Evolutionary conservation across 441 rosid genomes (phyloP).

Genomic region (Bruguiera hainesii): DNA sequence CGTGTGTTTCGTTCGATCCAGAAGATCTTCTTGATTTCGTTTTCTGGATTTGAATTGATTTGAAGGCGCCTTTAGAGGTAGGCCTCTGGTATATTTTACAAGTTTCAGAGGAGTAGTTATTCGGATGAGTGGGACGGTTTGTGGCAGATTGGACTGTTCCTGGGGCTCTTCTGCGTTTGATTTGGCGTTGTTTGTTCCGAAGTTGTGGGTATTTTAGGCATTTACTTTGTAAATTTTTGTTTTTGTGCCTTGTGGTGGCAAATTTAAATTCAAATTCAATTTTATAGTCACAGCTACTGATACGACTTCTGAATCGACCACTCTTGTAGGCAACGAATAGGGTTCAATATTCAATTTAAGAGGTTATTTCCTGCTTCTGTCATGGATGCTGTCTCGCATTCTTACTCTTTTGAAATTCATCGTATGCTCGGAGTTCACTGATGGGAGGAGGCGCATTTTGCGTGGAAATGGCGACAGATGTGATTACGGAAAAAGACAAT

Average conservation of each 20-base stretch:
- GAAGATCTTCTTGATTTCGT: not conserved
- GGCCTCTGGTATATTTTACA: constrained; percentile 9
- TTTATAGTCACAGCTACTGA: not conserved
- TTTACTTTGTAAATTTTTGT: not conserved
- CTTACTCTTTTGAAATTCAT: constrained; percentile 1
- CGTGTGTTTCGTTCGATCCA: not conserved
- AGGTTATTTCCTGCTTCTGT: constrained; percentile 8
- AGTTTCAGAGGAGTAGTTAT: constrained; percentile 1
- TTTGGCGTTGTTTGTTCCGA: constrained; percentile 2
- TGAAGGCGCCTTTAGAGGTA: constrained; percentile 13
- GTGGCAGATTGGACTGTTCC: constrained; percentile 13
- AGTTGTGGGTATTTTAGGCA: constrained; percentile 1
- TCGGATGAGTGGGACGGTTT: constrained; percentile 19
- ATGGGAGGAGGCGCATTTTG: constrained; percentile 60
- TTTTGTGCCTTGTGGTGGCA: constrained; percentile 6
- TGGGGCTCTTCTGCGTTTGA: constrained; percentile 15
- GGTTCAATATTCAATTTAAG: not conserved
- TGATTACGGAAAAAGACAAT: constrained; percentile 26
- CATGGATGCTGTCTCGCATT: constrained; percentile 34
- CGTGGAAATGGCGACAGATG: constrained; percentile 32
- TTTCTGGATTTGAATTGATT: constrained; percentile 15
- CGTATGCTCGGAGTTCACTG: constrained; percentile 16
- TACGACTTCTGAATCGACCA: not conserved
- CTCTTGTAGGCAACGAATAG: not conserved
- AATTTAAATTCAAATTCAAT: not conserved